Evolutionary conservation across 192 early-diverging fungal genomes (phyloP), one percentile per base, ranked within the genome.

Genomic region (Diversispora epigaea): DNA sequence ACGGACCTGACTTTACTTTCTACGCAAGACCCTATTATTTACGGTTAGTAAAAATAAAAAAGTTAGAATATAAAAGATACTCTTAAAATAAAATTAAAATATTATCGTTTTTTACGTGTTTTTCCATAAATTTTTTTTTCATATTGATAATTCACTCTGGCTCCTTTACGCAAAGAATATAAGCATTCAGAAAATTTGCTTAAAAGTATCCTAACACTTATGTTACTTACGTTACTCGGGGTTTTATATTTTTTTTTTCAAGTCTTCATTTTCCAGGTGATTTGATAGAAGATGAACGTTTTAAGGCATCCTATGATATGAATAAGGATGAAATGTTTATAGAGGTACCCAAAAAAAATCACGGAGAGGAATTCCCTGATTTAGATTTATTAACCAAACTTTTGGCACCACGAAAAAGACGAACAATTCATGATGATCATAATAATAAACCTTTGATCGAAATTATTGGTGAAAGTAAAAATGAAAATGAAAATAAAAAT

Each of bases 21-120:
- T 91, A 88, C 77, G 84, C 93, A 57, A 86, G 87, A 47, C 97
- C 96, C 1, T 99, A 99, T 84, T 99, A 95, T 77, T 85, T 98
- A 17, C 84, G 95, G 89, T 92, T 71, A 7, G 0, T 46, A 58
- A 3, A 7, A 0, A n/a, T n/a, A 17, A 22, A 14, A 50, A 15
- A 76, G 54, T 17, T 43, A 49, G 32, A n/a, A 19, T 11, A 0
- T 49, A 49, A 49, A 49, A 17, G n/a, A 54, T 17, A 54, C 0
- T 17, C 1, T 4, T n/a, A n/a, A n/a, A n/a, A n/a, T n/a, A n/a
- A n/a, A n/a, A n/a, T 17, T 54, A 2, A 39, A 12, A 22, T 7
- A 2, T 22, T 44, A 8, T n/a, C 17, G 14, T 6, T 60, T 46
- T 39, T 19, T 57, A 65, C 5, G 64, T 17, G 25, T 12, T 65